Percentiles rank a stretch among this genome's conserved stretches.
phyloP scores from a whole-genome alignment of 345 rosid genomes.

The Salix exigua region DNA sequence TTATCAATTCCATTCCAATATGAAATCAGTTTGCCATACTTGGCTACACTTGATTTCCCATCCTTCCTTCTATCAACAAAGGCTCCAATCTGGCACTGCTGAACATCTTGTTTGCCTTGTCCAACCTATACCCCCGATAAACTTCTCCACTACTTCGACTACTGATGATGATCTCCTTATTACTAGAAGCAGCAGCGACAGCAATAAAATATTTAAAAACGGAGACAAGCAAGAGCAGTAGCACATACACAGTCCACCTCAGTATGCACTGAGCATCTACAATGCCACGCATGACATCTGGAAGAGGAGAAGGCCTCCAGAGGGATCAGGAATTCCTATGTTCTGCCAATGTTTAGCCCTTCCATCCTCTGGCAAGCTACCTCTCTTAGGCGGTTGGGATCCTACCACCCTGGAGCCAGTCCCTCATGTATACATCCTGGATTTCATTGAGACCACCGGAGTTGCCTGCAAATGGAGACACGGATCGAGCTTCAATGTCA shows the following conservation, averaged over 20 bases:
- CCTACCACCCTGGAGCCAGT: slow-evolving; percentile 41
- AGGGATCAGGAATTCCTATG: slow-evolving; percentile 30
- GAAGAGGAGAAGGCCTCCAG: slow-evolving; percentile 31
- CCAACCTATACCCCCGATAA: slow-evolving; percentile 29
- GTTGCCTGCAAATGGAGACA: slow-evolving; percentile 34
- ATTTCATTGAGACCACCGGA: slow-evolving; percentile 28
- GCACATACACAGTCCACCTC: slow-evolving; percentile 26
- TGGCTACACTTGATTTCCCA: slow-evolving; percentile 41
- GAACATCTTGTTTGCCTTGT: slow-evolving; percentile 51
- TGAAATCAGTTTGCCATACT: slow-evolving; percentile 43
- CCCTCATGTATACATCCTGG: slow-evolving; percentile 37
- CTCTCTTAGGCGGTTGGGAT: slow-evolving; percentile 63
- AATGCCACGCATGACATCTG: slow-evolving; percentile 26
- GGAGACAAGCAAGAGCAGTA: slow-evolving; percentile 8
- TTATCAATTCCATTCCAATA: slow-evolving; percentile 32
- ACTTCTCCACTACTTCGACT: background rate
- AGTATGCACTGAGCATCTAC: slow-evolving; percentile 40
- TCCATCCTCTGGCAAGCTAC: slow-evolving; percentile 28
- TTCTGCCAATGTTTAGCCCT: slow-evolving; percentile 52
- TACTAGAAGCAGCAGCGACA: background rate
- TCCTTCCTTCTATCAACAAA: slow-evolving; percentile 30
- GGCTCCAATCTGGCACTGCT: slow-evolving; percentile 31
- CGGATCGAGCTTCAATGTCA: slow-evolving; percentile 43
- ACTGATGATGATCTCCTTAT: background rate
- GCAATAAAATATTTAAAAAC: slow-evolving; percentile 1